Conservation (phyloP, 371 early-diverging fungal genomes). For the Mortierella sp. region DNA sequence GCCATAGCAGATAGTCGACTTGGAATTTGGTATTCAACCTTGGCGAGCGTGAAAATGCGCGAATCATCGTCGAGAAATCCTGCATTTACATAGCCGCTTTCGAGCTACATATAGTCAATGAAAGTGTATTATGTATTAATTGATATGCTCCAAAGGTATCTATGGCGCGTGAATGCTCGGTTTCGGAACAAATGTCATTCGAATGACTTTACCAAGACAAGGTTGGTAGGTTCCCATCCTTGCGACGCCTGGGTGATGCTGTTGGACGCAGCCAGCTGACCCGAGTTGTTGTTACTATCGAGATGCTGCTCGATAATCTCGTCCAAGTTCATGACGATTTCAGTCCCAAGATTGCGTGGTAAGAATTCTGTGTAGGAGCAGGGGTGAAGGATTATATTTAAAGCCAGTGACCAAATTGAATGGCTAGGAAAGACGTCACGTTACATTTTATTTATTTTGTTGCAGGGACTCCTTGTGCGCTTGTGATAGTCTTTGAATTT, state of each 20-base stretch:
- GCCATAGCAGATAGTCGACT: conserved; percentile 74
- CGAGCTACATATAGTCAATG: conserved; percentile 54
- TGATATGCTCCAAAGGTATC: neutral
- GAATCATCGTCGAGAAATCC: conserved; percentile 63
- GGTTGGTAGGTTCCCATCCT: conserved; percentile 57
- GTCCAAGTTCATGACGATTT: conserved; percentile 50
- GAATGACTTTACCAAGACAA: conserved; percentile 39
- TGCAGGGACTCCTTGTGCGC: neutral
- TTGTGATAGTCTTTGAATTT: conserved; percentile 9
- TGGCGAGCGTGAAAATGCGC: conserved; percentile 81
- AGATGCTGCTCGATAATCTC: conserved; percentile 55
- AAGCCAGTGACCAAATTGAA: neutral
- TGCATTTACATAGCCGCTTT: conserved; percentile 66
- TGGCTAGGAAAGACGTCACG: conserved; percentile 4
- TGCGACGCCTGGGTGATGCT: conserved; percentile 49
- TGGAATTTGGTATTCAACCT: conserved; percentile 86
- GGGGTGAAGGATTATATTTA: neutral
- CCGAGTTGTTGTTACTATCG: conserved; percentile 28
- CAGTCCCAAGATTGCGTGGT: neutral
- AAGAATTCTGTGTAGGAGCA: neutral
- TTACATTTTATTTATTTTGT: neutral
- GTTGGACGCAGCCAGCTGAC: conserved; percentile 23
- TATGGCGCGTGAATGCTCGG: neutral
- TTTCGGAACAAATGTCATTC: neutral
- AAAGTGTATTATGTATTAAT: neutral